phyloP scores from a whole-genome alignment of 345 rosid species.

The Citrus hindsii region DNA sequence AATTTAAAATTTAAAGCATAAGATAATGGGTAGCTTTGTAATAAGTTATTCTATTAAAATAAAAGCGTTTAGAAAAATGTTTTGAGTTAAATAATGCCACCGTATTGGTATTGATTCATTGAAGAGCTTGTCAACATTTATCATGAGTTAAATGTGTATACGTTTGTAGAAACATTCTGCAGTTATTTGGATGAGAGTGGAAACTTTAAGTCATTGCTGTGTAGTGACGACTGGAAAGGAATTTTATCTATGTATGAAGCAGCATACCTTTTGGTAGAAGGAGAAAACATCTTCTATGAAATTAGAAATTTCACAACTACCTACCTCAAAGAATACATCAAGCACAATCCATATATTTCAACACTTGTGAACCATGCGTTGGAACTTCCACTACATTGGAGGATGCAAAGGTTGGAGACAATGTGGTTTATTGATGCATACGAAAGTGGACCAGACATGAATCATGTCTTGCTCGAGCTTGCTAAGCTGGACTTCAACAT shows the following conservation, averaged over 20 bases:
- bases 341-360: not conserved
- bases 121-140: too few species aligned
- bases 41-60: too few species aligned
- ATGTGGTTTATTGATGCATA: slow-evolving; percentile 31
- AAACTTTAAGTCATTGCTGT: not conserved
- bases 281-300: slow-evolving; percentile 17
- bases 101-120: too few species aligned
- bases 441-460: slow-evolving; percentile 3
- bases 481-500: slow-evolving; percentile 44
- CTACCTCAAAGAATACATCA: not conserved
- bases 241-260: slow-evolving; percentile 21
- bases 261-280: slow-evolving; percentile 7
- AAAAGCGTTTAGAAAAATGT: too few species aligned
- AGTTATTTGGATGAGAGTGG: slow-evolving; percentile 16
- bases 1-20: too few species aligned
- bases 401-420: slow-evolving; percentile 28
- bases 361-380: too few species aligned
- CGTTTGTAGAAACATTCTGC: slow-evolving; percentile 11
- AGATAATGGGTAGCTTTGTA: too few species aligned
- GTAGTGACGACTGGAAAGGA: slow-evolving; percentile 4
- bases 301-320: slow-evolving; percentile 13
- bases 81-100: too few species aligned
- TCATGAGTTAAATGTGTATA: not conserved
- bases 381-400: too few species aligned
- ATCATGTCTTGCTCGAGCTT: slow-evolving; percentile 30